Percentiles rank a stretch among this genome's conserved stretches.
phyloP scores from a whole-genome alignment of 441 rosid genomes.

The Pelargonium citronellum region DNA sequence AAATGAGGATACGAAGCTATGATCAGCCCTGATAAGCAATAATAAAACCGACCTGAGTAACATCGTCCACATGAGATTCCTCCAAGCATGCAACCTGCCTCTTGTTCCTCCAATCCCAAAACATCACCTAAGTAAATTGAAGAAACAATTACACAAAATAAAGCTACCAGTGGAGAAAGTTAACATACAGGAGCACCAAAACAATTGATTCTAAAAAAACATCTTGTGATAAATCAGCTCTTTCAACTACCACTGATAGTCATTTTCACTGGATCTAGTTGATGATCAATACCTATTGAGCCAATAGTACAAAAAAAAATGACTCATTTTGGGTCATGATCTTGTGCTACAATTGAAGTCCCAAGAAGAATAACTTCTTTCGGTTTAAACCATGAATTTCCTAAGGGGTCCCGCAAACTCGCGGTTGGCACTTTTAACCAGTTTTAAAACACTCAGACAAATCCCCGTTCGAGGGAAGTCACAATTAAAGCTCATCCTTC shows the following conservation, averaged over 20 bases:
- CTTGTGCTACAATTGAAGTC: not conserved
- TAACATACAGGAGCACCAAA: constrained; percentile 2
- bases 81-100: constrained; percentile 88
- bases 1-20: not conserved
- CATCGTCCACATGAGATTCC: constrained; percentile 81
- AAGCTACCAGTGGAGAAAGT: not conserved
- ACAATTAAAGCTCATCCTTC: too few relatives aligned
- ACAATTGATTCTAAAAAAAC: not conserved
- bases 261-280: not conserved
- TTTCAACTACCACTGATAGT: not conserved
- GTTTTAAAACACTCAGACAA: too few relatives aligned
- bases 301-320: not conserved
- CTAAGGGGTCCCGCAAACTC: too few relatives aligned
- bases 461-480: too few relatives aligned
- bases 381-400: too few relatives aligned
- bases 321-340: not conserved
- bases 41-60: constrained; percentile 64
- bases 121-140: constrained; percentile 44
- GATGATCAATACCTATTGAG: not conserved
- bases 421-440: too few relatives aligned
- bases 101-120: constrained; percentile 95
- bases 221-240: not conserved
- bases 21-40: not conserved
- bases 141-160: constrained; percentile 3
- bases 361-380: not conserved